Conservation (phyloP, 345 rosid genomes). For the Raphanus sativus region DNA sequence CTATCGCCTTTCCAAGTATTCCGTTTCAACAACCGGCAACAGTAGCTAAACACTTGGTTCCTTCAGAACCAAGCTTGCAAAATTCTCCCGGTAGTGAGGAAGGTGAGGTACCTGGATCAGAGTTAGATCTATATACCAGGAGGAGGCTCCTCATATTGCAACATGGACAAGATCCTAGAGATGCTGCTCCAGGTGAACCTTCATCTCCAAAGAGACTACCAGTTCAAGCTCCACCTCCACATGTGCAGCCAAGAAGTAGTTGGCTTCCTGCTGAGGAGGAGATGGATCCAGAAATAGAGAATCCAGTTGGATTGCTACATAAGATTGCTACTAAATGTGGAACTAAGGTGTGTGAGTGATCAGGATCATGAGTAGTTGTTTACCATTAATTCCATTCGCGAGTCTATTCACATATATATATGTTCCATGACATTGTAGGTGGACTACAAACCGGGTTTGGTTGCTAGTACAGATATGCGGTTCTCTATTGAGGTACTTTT, state of each 20-base stretch:
- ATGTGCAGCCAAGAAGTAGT: conserved; percentile 58
- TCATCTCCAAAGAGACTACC: conserved; percentile 67
- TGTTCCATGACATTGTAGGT: conserved; percentile 52
- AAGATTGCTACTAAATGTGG: conserved; percentile 87
- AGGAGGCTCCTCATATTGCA: conserved; percentile 97
- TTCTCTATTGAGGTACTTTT: conserved; percentile 76
- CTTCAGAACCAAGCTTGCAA: conserved; percentile 72
- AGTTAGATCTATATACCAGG: conserved; percentile 94
- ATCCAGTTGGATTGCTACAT: conserved; percentile 59
- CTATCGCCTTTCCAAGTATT: conserved; percentile 48
- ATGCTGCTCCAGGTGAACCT: conserved; percentile 61
- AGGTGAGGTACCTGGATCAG: conserved; percentile 99
- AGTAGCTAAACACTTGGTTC: conserved; percentile 58
- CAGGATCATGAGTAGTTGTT: neutral
- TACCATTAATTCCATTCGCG: neutral
- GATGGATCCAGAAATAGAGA: conserved; percentile 70
- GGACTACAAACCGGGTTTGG: conserved; percentile 68
- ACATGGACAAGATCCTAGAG: conserved; percentile 94
- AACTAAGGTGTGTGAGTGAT: conserved; percentile 59
- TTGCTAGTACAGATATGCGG: conserved; percentile 67
- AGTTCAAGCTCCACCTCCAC: conserved; percentile 64
- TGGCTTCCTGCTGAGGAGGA: conserved; percentile 89
- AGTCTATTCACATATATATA: conserved; percentile 18
- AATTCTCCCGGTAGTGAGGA: conserved; percentile 97
- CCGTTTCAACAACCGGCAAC: conserved; percentile 62